These are phyloP conservation scores for Ormosia semicastrata DNA, from an alignment of 306 rosid species.

Conservation along the genomic window DNA sequence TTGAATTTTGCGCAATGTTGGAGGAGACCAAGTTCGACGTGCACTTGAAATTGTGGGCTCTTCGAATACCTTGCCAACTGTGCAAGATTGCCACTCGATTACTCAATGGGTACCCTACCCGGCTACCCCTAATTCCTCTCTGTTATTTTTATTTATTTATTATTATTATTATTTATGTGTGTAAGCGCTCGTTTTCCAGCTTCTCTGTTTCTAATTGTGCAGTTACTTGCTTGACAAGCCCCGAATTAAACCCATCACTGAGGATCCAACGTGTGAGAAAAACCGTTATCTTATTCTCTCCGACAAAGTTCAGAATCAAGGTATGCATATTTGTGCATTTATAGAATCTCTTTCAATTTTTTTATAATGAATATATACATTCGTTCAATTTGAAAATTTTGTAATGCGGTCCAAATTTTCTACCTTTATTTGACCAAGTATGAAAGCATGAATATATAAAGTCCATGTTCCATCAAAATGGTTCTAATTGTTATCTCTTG, in stretches of 20 bases:
- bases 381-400: background rate
- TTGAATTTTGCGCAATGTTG: slow-evolving; percentile 39
- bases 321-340: slow-evolving; percentile 23
- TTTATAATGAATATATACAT: background rate
- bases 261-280: slow-evolving; percentile 64
- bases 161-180: too few relatives aligned
- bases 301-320: slow-evolving; percentile 59
- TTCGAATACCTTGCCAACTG: slow-evolving; percentile 84
- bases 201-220: background rate
- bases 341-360: too few relatives aligned
- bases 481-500: background rate
- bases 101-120: slow-evolving; percentile 65
- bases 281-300: slow-evolving; percentile 78
- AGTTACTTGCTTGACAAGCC: slow-evolving; percentile 86
- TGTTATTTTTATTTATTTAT: background rate
- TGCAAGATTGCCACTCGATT: slow-evolving; percentile 74
- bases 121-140: background rate
- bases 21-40: slow-evolving; percentile 74
- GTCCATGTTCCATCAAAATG: background rate
- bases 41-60: slow-evolving; percentile 66
- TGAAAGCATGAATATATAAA: too few relatives aligned
- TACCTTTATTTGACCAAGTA: too few relatives aligned
- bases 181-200: background rate
- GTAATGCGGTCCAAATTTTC: background rate
- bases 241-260: slow-evolving; percentile 80